Conservation (phyloP, 306 rosid genomes). For the Carpinus viminea region DNA sequence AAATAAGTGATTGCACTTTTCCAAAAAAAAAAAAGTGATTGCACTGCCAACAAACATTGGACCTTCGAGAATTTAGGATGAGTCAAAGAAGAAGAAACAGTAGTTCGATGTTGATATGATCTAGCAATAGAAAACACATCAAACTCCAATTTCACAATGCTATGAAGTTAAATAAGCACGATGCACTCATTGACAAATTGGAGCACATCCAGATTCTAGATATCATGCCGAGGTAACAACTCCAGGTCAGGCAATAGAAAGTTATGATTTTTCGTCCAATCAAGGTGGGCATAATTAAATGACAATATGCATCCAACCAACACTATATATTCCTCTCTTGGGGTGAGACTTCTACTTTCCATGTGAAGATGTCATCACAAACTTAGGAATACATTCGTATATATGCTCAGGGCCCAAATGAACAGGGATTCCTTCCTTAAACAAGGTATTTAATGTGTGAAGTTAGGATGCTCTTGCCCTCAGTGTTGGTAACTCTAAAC, state of each 20-base stretch:
- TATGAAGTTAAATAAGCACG: not conserved
- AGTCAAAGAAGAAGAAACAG: not conserved
- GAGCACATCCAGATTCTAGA: not conserved
- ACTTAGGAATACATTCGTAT: conserved; percentile 3
- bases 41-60: not conserved
- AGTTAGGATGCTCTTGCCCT: not conserved
- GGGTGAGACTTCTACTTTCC: not conserved
- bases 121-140: not conserved
- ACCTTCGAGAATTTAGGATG: conserved; percentile 1
- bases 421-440: conserved; percentile 1
- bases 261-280: conserved; percentile 1
- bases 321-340: not conserved
- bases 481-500: too few species aligned
- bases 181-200: not conserved
- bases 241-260: not conserved
- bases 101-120: not conserved
- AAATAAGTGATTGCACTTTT: not conserved
- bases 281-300: conserved; percentile 5
- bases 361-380: not conserved
- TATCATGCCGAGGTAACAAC: not conserved
- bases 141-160: not conserved
- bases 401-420: not conserved
- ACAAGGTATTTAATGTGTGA: conserved; percentile 8
- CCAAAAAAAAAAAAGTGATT: not conserved
- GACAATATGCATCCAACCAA: conserved; percentile 11